Conservation (phyloP, 2,329 filamentous ascomycete genomes). For the Bipolaris cookei region DNA sequence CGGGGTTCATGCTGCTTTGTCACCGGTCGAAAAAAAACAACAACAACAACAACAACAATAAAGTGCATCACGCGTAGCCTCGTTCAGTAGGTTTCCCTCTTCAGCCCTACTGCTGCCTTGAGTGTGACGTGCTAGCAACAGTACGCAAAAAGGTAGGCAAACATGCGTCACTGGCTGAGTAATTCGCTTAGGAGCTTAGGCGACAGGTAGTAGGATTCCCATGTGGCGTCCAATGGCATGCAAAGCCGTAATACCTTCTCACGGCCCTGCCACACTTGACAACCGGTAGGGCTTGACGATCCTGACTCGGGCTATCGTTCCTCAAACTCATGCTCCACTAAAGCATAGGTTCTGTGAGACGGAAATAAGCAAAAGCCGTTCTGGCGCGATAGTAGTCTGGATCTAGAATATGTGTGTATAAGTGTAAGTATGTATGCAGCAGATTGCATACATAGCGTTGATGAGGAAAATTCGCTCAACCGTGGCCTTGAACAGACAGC, state of each 20-base stretch:
- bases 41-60: too few relatives aligned
- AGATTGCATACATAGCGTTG: too few relatives aligned
- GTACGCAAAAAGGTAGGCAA: too few relatives aligned
- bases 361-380: neutral
- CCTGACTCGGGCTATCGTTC: conserved; percentile 3
- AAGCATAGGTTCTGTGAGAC: neutral
- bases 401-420: neutral
- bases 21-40: neutral
- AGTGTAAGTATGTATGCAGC: too few relatives aligned
- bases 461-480: too few relatives aligned
- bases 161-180: conserved; percentile 15
- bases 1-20: conserved; percentile 15
- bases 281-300: conserved; percentile 3
- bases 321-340: neutral
- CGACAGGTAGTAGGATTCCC: neutral
- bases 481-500: neutral
- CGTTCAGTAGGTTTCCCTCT: conserved; percentile 16
- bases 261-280: conserved; percentile 1
- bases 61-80: conserved; percentile 10
- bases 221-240: conserved; percentile 8
- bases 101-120: conserved; percentile 15
- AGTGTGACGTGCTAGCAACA: conserved; percentile 2
- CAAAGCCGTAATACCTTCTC: neutral
- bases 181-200: conserved; percentile 13
- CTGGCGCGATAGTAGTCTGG: conserved; percentile 10